These are phyloP conservation scores for Cochlearia excelsa DNA, from an alignment of 345 rosid species.

Conservation along the genomic window DNA sequence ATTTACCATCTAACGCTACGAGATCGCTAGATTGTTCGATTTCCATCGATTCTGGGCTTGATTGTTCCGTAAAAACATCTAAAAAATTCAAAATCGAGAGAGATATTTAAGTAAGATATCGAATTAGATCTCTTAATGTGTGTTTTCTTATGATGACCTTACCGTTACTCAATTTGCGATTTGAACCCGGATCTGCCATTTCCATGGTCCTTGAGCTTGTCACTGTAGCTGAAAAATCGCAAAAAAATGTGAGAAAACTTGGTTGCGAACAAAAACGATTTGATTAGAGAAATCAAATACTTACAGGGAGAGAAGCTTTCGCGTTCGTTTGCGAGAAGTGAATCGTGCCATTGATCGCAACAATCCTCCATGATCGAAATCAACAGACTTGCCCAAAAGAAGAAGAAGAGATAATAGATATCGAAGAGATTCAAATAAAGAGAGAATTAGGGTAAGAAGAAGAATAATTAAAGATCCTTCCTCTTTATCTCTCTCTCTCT, in stretches of 20 bases:
- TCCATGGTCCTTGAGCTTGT: constrained; percentile 20
- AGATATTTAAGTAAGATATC: no score
- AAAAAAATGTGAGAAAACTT: not conserved
- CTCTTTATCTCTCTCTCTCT: not conserved
- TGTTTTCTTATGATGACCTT: not conserved
- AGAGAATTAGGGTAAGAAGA: constrained; percentile 25
- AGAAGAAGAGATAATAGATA: constrained; percentile 1
- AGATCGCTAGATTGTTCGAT: constrained; percentile 18
- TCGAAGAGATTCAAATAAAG: no score
- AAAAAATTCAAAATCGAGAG: constrained; percentile 6
- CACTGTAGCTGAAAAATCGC: constrained; percentile 15
- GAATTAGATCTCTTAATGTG: no score
- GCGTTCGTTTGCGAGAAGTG: constrained; percentile 48
- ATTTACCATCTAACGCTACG: constrained; percentile 32
- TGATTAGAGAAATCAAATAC: not conserved
- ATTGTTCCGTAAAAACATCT: constrained; percentile 31
- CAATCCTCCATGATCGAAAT: constrained; percentile 35
- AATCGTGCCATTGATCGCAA: constrained; percentile 43
- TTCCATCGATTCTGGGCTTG: constrained; percentile 24
- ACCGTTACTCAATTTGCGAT: constrained; percentile 34
- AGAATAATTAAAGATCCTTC: not conserved
- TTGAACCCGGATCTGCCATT: constrained; percentile 44
- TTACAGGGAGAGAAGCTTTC: constrained; percentile 39
- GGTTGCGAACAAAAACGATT: not conserved
- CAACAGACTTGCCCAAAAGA: not conserved